Conservation (phyloP, 192 early-diverging fungal species). For the Rhizoclosmatium sp. region DNA sequence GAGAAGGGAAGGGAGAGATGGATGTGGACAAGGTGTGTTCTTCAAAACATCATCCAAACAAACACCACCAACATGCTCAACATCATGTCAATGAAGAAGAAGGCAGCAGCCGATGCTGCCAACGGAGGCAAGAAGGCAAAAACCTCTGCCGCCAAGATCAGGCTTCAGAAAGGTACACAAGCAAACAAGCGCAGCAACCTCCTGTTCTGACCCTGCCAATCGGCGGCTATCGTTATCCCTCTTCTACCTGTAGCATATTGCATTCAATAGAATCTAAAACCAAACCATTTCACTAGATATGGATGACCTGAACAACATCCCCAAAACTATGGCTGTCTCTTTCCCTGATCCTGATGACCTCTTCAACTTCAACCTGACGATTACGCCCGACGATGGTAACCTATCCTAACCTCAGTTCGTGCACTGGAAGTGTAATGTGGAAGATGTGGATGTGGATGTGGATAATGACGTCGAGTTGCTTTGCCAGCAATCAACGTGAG, state of each 20-base stretch:
- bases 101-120: conserved; percentile 67
- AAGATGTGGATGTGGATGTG: too few species aligned
- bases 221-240: neutral
- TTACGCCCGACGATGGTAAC: conserved; percentile 86
- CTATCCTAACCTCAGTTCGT: too few species aligned
- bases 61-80: conserved; percentile 69
- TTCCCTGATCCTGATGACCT: conserved; percentile 83
- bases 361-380: conserved; percentile 82
- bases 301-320: conserved; percentile 77
- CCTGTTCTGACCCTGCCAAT: neutral
- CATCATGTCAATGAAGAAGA: conserved; percentile 89
- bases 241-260: conserved; percentile 30
- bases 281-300: conserved; percentile 66
- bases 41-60: too few species aligned
- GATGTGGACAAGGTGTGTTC: too few species aligned
- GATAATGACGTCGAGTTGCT: too few species aligned
- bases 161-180: conserved; percentile 87
- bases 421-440: too few species aligned
- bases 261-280: too few species aligned
- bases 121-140: conserved; percentile 73
- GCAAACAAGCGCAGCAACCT: neutral
- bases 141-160: conserved; percentile 85
- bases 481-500: too few species aligned
- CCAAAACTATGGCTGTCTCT: conserved; percentile 74
- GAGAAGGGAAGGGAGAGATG: too few species aligned